Percentiles rank a stretch among this genome's conserved stretches.
Evolutionary conservation across 441 rosid species (phyloP).

Genomic region (Hura crepitans): DNA sequence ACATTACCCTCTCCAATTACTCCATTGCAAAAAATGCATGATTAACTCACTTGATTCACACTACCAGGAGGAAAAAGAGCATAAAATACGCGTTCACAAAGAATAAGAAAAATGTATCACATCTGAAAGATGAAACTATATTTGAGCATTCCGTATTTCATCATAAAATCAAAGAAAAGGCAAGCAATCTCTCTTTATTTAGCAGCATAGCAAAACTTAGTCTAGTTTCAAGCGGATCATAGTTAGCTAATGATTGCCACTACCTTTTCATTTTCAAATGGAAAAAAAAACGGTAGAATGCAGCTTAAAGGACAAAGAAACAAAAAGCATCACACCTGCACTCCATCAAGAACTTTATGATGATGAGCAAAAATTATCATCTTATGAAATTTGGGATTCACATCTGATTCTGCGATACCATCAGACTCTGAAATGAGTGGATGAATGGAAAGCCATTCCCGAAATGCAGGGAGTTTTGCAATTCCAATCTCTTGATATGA

Average conservation of each 20-base stretch:
- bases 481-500: constrained; percentile 86
- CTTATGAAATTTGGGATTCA: constrained; percentile 44
- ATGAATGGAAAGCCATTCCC: constrained; percentile 85
- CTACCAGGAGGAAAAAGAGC: too few relatives aligned
- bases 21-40: too few relatives aligned
- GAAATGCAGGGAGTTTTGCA: constrained; percentile 80
- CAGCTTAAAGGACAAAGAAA: background rate
- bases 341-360: constrained; percentile 86
- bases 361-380: constrained; percentile 96
- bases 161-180: too few relatives aligned
- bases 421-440: constrained; percentile 55
- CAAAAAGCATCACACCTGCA: constrained; percentile 56
- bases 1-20: too few relatives aligned
- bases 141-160: too few relatives aligned
- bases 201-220: too few relatives aligned
- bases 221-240: too few relatives aligned
- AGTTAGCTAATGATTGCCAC: background rate
- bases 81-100: too few relatives aligned
- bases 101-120: too few relatives aligned
- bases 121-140: too few relatives aligned
- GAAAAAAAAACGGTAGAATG: background rate
- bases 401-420: constrained; percentile 40
- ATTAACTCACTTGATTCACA: too few relatives aligned
- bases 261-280: background rate
- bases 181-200: too few relatives aligned